Percentiles rank a stretch among this genome's conserved stretches.
Evolutionary conservation across 139 green algal species (phyloP).

Genomic region (Eudorina sp.): DNA sequence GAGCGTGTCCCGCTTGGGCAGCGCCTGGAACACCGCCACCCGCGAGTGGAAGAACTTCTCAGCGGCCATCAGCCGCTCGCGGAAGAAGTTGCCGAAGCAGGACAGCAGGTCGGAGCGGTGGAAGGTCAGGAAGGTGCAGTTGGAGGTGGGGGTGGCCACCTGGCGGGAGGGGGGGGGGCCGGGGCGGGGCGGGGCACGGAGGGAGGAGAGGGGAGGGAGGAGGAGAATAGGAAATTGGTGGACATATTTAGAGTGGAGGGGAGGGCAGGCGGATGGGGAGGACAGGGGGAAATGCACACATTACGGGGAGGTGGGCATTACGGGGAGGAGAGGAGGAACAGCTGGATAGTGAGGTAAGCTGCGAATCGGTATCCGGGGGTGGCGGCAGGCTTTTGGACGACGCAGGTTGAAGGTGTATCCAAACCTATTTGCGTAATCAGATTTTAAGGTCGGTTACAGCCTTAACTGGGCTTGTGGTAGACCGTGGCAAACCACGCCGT

Average conservation of each 20-base stretch:
- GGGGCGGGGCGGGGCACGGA: background rate
- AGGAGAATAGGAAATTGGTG: background rate
- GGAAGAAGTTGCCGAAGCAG: constrained; percentile 56
- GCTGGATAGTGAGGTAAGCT: no score
- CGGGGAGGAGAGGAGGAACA: background rate
- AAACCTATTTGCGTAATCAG: no score
- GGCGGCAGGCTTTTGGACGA: no score
- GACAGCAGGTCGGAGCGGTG: constrained; percentile 45
- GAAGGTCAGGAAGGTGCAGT: constrained; percentile 60
- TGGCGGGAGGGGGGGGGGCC: background rate
- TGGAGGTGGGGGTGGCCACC: constrained; percentile 45
- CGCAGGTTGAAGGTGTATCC: no score
- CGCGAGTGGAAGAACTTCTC: constrained; percentile 51
- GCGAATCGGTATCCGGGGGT: no score
- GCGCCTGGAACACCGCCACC: constrained; percentile 49
- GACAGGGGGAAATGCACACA: background rate
- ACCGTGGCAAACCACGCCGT: no score
- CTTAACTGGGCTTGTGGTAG: no score
- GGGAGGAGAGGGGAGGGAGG: background rate
- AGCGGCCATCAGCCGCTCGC: constrained; percentile 24
- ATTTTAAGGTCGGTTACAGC: no score
- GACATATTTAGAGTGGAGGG: no score
- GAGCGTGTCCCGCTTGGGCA: background rate
- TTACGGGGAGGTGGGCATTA: background rate
- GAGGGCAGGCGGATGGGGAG: background rate